Percentiles rank a stretch among this genome's conserved stretches.
These are phyloP conservation scores for Aspergillus caelatus DNA, from an alignment of 2,329 filamentous ascomycete species.

Conservation along the genomic window DNA sequence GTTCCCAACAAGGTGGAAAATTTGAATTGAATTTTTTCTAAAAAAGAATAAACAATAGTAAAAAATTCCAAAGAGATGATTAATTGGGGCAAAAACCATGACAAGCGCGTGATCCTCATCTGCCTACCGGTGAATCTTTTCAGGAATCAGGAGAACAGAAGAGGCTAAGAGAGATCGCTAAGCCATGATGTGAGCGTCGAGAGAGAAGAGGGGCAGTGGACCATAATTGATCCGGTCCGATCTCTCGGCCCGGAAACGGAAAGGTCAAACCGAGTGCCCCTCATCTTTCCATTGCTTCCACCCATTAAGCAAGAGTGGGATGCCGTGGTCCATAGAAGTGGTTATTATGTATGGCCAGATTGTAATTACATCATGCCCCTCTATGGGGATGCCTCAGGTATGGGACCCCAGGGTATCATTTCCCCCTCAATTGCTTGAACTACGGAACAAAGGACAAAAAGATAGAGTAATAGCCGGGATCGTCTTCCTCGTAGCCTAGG, in stretches of 20 bases:
- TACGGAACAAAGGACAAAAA: not conserved
- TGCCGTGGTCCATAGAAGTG: conserved; percentile 1
- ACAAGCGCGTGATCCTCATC: conserved; percentile 20
- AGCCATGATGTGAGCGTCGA: not conserved
- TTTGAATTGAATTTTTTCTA: not conserved
- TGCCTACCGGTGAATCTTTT: conserved; percentile 28
- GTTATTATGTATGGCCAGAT: not conserved
- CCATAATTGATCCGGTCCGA: conserved; percentile 17
- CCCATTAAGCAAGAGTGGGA: conserved; percentile 9
- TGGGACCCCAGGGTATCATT: not conserved
- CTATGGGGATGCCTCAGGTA: not conserved
- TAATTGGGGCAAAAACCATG: conserved; percentile 1
- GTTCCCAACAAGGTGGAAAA: not conserved
- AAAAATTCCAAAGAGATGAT: conserved; percentile 1
- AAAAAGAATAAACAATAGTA: conserved; percentile 1
- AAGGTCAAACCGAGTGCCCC: conserved; percentile 19
- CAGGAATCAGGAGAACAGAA: conserved; percentile 18
- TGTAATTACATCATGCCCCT: conserved; percentile 21
- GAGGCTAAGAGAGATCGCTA: not conserved
- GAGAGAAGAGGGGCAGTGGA: conserved; percentile 16
- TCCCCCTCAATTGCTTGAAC: not conserved
- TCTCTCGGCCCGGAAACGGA: conserved; percentile 18
- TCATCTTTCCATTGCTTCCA: conserved; percentile 8
- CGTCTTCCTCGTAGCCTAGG: conserved; percentile 23
- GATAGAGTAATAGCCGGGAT: conserved; percentile 8